A percentile compares a stretch with the other conserved stretches of the same genome.
phyloP scores from a whole-genome alignment of 768 basidiomycete genomes.

The Lactarius vividus region DNA sequence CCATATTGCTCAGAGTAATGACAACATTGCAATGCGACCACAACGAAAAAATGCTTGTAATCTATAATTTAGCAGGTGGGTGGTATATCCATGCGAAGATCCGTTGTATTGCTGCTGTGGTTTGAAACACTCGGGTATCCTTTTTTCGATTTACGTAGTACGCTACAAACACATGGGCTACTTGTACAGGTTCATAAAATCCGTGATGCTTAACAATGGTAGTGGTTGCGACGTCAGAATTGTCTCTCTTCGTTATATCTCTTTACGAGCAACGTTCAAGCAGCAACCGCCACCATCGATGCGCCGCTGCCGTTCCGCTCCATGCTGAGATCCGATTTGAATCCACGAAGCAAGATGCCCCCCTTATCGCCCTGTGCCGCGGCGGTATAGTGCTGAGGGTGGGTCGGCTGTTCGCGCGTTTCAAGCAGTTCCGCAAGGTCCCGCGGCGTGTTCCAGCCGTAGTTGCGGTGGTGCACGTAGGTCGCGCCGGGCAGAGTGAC shows the following conservation, averaged over 20 bases:
- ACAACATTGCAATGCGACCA: too few relatives aligned
- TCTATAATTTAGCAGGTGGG: too few relatives aligned
- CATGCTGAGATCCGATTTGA: constrained; percentile 17
- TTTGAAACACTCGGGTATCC: neutral
- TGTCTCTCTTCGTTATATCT: neutral
- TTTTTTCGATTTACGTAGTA: neutral
- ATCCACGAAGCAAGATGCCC: neutral
- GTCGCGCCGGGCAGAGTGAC: constrained; percentile 29
- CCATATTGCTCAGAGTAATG: too few relatives aligned
- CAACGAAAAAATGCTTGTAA: too few relatives aligned
- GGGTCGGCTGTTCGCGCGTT: constrained; percentile 20
- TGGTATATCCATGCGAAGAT: too few relatives aligned
- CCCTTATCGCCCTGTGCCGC: constrained; percentile 8
- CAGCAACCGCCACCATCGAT: constrained; percentile 18
- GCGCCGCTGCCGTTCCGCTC: constrained; percentile 1
- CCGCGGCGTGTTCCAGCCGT: constrained; percentile 30
- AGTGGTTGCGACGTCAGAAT: neutral
- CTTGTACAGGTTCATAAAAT: neutral
- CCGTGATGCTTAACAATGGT: neutral
- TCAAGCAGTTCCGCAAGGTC: constrained; percentile 28
- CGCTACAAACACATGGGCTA: neutral
- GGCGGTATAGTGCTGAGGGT: constrained; percentile 7
- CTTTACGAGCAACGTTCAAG: neutral
- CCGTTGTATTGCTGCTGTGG: too few relatives aligned
- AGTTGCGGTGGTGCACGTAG: constrained; percentile 26